Percentiles rank a stretch among this genome's conserved stretches.
Conservation (phyloP, 1,284 basidiomycete genomes). For the Fomitopsis schrenkii region DNA sequence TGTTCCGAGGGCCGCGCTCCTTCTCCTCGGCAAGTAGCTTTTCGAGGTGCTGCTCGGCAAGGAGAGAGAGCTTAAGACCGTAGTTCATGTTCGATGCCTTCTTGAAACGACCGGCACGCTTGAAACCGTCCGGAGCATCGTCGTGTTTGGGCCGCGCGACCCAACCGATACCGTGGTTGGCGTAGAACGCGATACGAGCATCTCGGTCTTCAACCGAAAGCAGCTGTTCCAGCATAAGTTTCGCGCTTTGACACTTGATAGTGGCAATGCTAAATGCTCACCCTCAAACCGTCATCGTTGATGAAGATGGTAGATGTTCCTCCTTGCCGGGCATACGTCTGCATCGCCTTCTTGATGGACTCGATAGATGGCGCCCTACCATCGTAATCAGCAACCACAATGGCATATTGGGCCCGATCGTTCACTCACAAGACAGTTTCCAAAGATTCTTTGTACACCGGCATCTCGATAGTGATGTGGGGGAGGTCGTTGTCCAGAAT, state of each 20-base stretch:
- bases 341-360: constrained; percentile 43
- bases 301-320: constrained; percentile 48
- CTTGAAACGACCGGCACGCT: constrained; percentile 87
- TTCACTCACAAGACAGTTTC: constrained; percentile 32
- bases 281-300: constrained; percentile 48
- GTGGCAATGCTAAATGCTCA: constrained; percentile 10
- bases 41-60: constrained; percentile 70
- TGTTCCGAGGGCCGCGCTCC: constrained; percentile 12
- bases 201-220: constrained; percentile 59
- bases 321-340: constrained; percentile 47
- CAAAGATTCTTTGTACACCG: constrained; percentile 49
- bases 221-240: constrained; percentile 32
- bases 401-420: background rate
- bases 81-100: constrained; percentile 92
- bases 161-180: constrained; percentile 80
- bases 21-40: constrained; percentile 33
- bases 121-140: constrained; percentile 55
- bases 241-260: background rate
- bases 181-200: constrained; percentile 70
- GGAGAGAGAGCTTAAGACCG: constrained; percentile 66
- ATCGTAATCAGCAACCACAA: background rate
- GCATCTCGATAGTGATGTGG: constrained; percentile 53
- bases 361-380: constrained; percentile 38
- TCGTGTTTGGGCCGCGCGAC: constrained; percentile 76
- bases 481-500: constrained; percentile 41